Base-by-base conservation (phyloP, 2,329 filamentous ascomycete species). In the Aspergillus luchuensis region DNA sequence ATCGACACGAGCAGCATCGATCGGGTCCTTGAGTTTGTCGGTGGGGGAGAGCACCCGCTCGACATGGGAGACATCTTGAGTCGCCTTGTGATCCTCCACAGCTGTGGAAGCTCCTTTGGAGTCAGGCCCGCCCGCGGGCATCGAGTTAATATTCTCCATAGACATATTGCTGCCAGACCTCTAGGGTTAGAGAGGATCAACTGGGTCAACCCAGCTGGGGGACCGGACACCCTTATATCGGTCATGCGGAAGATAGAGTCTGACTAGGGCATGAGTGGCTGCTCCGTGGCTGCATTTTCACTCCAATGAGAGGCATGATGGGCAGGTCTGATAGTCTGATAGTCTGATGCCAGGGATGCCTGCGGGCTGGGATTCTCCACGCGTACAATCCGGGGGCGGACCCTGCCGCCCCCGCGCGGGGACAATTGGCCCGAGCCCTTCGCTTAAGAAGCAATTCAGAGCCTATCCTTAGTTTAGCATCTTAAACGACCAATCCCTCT, bases 1-100 rank as follows among this genome's bases (percentile, higher is more conserved):
- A 75, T 92, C 90, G 58, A 91, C 82, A 68, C 83, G 82, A 23
- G 80, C 74, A 64, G 84, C 82, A 81, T 89, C 80, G 62, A 84
- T 80, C 56, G 82, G 79, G 57, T 84, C 83, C 57, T 81, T 82
- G 58, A 82, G 78, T 25, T 77, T 74, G 58, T 80, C 78, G 17
- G 72, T 75, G 17, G 70, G 73, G 1, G 81, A 84, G 54, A 81
- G 61, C 5, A 82, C 79, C 25, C 78, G 75, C 73, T 85, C 83
- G 58, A 86, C 77, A 58, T 83, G 77, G 6, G 74, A 71, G 60
- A 79, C 71, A 41, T 76, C 75, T 17, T 61, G 39, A 8, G 55
- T 33, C 11, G 50, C 15, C 17, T 62, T 64, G 33, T 19, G 28
- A 10, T 60, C 54, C 10, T 54, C 43, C 39, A 38, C 47, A 8